Evolutionary conservation across 2,329 filamentous ascomycete genomes (phyloP).

Genomic region (Xylariaceae sp.): DNA sequence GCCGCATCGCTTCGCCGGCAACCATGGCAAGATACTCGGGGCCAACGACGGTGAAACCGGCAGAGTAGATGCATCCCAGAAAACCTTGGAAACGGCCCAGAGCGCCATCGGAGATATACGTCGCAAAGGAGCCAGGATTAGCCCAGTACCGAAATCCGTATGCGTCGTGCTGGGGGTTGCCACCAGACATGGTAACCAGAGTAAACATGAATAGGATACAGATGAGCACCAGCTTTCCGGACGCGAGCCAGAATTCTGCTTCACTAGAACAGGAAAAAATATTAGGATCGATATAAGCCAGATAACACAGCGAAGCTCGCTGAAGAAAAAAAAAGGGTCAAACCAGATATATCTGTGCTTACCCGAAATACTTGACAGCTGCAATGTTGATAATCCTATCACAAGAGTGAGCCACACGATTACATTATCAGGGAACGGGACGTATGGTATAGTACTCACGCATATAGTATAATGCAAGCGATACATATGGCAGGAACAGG

Average conservation of each 20-base stretch:
- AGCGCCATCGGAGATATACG: slow-evolving; percentile 53
- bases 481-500: slow-evolving; percentile 44
- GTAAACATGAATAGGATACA: slow-evolving; percentile 67
- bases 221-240: slow-evolving; percentile 63
- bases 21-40: slow-evolving; percentile 56
- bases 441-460: slow-evolving; percentile 33
- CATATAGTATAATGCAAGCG: slow-evolving; percentile 27
- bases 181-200: slow-evolving; percentile 76
- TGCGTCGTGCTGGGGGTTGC: slow-evolving; percentile 64
- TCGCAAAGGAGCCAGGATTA: slow-evolving; percentile 56
- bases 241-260: slow-evolving; percentile 65
- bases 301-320: too few species aligned
- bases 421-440: neutral
- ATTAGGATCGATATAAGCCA: too few species aligned
- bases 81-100: slow-evolving; percentile 65
- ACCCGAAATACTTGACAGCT: slow-evolving; percentile 26
- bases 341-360: too few species aligned
- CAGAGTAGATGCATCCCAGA: slow-evolving; percentile 52
- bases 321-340: too few species aligned
- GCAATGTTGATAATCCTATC: slow-evolving; percentile 26
- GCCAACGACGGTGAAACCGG: slow-evolving; percentile 56
- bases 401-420: slow-evolving; percentile 10
- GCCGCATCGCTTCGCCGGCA: slow-evolving; percentile 51
- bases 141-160: slow-evolving; percentile 70
- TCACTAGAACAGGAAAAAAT: slow-evolving; percentile 36